These are phyloP conservation scores for Schizosaccharomyces osmophilus DNA, from an alignment of 805 yeast species.

Conservation along the genomic window DNA sequence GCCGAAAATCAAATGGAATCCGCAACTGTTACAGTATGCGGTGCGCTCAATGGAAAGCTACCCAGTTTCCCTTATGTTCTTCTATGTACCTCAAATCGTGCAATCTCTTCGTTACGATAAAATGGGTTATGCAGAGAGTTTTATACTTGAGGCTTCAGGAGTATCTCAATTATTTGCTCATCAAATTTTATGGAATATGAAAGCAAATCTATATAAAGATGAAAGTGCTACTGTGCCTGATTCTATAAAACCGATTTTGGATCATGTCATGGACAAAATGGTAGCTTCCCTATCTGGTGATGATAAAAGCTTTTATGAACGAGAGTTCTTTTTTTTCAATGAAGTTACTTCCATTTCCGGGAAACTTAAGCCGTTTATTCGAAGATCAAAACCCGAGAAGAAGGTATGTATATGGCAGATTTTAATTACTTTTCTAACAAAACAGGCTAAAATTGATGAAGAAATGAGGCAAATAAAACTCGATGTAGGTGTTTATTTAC, in stretches of 20 bases:
- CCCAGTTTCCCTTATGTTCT: slow-evolving; percentile 70
- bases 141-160: slow-evolving; percentile 75
- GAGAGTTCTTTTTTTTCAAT: slow-evolving; percentile 69
- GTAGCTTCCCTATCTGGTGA: slow-evolving; percentile 30
- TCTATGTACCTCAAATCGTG: slow-evolving; percentile 94
- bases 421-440: background rate
- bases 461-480: slow-evolving; percentile 65
- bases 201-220: slow-evolving; percentile 75
- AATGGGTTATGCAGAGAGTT: slow-evolving; percentile 65
- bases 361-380: slow-evolving; percentile 78
- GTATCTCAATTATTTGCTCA: slow-evolving; percentile 83
- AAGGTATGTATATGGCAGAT: slow-evolving; percentile 19
- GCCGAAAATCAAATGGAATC: slow-evolving; percentile 44
- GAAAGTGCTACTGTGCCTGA: slow-evolving; percentile 68
- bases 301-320: slow-evolving; percentile 46
- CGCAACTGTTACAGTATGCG: slow-evolving; percentile 58
- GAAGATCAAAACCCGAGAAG: slow-evolving; percentile 86
- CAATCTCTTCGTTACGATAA: slow-evolving; percentile 68
- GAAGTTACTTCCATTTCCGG: slow-evolving; percentile 89
- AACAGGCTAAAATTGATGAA: slow-evolving; percentile 52
- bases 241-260: slow-evolving; percentile 58
- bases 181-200: slow-evolving; percentile 94
- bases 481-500: slow-evolving; percentile 67
- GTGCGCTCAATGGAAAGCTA: slow-evolving; percentile 74
- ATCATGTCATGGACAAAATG: slow-evolving; percentile 44